These are phyloP conservation scores for Carpinus fangiana DNA, from an alignment of 306 rosid species.

Conservation along the genomic window DNA sequence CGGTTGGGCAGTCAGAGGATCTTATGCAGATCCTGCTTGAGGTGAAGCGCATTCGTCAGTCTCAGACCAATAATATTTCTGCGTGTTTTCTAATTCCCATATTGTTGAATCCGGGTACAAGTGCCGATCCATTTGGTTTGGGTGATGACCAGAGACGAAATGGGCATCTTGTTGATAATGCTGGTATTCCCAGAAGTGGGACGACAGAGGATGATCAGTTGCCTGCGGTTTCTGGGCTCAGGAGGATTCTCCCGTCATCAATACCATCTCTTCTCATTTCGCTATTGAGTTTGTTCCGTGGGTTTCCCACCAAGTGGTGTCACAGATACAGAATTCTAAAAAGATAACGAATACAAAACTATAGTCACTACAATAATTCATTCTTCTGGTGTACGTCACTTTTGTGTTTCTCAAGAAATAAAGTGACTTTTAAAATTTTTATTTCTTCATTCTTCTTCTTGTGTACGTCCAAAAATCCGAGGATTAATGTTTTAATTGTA, in stretches of 20 bases:
- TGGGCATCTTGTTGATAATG: neutral
- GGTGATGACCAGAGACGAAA: too few species aligned
- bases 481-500: too few species aligned
- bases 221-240: constrained; percentile 7
- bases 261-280: neutral
- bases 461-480: too few species aligned
- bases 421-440: too few species aligned
- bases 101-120: neutral
- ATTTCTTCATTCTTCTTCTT: too few species aligned
- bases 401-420: too few species aligned
- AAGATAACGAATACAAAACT: neutral
- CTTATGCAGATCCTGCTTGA: neutral
- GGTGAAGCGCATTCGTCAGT: neutral
- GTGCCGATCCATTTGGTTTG: neutral
- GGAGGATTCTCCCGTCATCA: neutral
- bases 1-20: neutral
- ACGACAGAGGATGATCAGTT: neutral
- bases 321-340: neutral
- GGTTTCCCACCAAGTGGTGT: neutral
- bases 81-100: neutral
- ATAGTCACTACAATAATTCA: too few species aligned
- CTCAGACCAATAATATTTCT: neutral
- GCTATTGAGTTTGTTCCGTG: neutral
- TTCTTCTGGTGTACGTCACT: too few species aligned
- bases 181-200: neutral